Evolutionary conservation across 306 rosid species (phyloP).

Genomic region (Corylus heterophylla): DNA sequence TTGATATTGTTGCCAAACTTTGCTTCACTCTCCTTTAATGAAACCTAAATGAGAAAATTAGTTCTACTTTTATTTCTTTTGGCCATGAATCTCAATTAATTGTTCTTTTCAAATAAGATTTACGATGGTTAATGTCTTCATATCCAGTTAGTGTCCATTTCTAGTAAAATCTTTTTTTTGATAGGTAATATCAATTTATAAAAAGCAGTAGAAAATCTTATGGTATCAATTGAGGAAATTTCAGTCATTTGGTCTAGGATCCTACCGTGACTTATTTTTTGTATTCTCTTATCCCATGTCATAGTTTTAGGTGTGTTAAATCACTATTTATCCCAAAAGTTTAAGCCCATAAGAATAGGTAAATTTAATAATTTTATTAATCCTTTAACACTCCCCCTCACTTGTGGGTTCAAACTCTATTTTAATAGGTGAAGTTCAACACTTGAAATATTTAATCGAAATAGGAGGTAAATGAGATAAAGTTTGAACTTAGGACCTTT

Average conservation of each 20-base stretch:
- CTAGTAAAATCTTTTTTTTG: neutral
- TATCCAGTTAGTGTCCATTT: neutral
- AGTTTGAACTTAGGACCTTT: no score
- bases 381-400: no score
- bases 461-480: no score
- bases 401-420: no score
- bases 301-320: neutral
- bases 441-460: no score
- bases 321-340: no score
- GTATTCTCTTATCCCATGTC: neutral
- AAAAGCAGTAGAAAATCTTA: neutral
- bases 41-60: neutral
- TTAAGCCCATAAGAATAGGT: no score
- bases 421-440: no score
- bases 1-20: neutral
- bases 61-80: neutral
- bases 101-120: neutral
- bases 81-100: neutral
- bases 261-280: no score
- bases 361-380: no score
- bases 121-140: neutral
- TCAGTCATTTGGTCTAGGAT: neutral
- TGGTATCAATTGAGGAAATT: neutral
- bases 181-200: no score
- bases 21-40: neutral